phyloP scores from a whole-genome alignment of 208 protist species.

The Trypanosoma avium region DNA sequence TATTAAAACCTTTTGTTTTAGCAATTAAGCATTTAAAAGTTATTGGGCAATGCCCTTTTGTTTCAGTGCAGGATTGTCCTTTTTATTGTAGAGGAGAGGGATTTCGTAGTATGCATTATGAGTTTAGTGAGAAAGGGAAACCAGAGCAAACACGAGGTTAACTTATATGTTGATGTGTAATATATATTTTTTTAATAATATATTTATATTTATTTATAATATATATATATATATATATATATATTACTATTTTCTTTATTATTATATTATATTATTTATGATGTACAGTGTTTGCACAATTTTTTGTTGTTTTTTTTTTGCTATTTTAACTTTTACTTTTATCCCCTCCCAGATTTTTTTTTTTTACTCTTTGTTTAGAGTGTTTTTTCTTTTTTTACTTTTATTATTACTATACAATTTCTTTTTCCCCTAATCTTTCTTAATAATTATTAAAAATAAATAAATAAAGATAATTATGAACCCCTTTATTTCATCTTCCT shows the following conservation, averaged over 20 bases:
- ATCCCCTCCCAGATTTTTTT: not conserved
- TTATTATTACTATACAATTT: slow-evolving; percentile 12
- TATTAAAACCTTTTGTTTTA: slow-evolving; percentile 18
- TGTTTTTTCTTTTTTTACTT: slow-evolving; percentile 5
- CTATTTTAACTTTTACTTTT: not conserved
- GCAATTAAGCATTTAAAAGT: slow-evolving; percentile 10
- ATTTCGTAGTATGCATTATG: slow-evolving; percentile 11
- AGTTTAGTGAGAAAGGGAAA: slow-evolving; percentile 5
- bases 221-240: slow-evolving; percentile 6
- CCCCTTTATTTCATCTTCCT: not conserved
- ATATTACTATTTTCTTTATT: slow-evolving; percentile 3
- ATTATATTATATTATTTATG: not conserved
- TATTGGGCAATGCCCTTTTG: slow-evolving; percentile 28
- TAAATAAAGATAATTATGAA: too few relatives aligned
- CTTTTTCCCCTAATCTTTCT: too few relatives aligned
- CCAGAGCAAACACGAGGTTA: not conserved
- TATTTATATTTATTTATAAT: not conserved
- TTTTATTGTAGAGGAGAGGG: slow-evolving; percentile 27
- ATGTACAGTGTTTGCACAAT: too few relatives aligned
- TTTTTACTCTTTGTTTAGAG: slow-evolving; percentile 6
- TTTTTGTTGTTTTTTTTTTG: slow-evolving; percentile 26
- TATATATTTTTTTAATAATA: not conserved
- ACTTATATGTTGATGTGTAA: too few relatives aligned
- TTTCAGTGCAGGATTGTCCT: slow-evolving; percentile 22
- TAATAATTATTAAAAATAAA: too few relatives aligned